phyloP scores from a whole-genome alignment of 2,329 filamentous ascomycete species.

The Pyricularia sp. region DNA sequence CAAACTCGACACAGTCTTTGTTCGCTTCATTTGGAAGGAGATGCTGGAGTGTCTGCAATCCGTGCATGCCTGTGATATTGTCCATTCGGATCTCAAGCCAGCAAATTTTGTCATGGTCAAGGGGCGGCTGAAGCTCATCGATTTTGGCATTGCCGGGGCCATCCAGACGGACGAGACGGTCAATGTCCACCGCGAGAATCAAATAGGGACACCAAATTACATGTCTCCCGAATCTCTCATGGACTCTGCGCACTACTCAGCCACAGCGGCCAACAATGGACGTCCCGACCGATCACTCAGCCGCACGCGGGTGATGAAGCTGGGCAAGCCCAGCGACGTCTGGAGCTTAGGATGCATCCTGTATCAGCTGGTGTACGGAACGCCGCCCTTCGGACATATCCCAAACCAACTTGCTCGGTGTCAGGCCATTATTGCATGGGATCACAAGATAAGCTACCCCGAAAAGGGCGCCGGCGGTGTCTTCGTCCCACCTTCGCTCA shows the following conservation, averaged over 20 bases:
- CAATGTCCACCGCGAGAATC: slow-evolving; percentile 90
- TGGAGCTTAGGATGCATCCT: slow-evolving; percentile 95
- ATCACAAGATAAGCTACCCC: slow-evolving; percentile 60
- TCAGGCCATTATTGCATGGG: slow-evolving; percentile 72
- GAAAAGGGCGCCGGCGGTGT: slow-evolving; percentile 53
- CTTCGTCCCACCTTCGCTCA: slow-evolving; percentile 42
- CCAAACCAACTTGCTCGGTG: slow-evolving; percentile 75
- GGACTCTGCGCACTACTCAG: slow-evolving; percentile 54
- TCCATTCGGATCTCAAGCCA: slow-evolving; percentile 93
- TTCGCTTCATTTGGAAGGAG: slow-evolving; percentile 98
- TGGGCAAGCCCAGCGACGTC: slow-evolving; percentile 90
- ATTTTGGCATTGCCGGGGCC: slow-evolving; percentile 96
- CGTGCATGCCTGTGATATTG: slow-evolving; percentile 81
- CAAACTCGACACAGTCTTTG: slow-evolving; percentile 75
- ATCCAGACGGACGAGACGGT: slow-evolving; percentile 93
- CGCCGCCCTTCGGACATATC: slow-evolving; percentile 89
- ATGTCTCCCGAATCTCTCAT: slow-evolving; percentile 94
- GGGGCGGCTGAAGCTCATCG: slow-evolving; percentile 86
- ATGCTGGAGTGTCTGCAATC: slow-evolving; percentile 93
- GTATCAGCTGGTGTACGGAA: slow-evolving; percentile 97
- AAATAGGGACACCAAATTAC: slow-evolving; percentile 94
- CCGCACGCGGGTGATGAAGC: slow-evolving; percentile 70
- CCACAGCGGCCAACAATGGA: slow-evolving; percentile 25
- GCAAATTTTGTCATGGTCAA: slow-evolving; percentile 92
- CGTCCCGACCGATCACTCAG: slow-evolving; percentile 22